These are phyloP conservation scores for Tricholoma flavovirens DNA, from an alignment of 768 basidiomycete species.

Conservation along the genomic window DNA sequence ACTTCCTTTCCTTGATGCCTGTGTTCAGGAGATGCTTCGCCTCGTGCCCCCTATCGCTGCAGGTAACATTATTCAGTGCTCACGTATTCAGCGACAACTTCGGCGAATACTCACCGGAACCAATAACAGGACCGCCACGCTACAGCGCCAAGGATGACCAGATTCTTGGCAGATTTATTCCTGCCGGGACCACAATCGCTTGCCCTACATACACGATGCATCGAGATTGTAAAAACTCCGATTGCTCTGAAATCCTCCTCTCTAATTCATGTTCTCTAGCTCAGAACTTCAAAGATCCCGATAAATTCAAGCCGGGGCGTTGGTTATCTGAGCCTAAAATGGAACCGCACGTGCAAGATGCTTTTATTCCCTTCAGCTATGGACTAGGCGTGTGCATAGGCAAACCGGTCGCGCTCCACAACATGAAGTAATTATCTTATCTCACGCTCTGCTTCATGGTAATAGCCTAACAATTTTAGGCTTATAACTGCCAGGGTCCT, in stretches of 20 bases:
- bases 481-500: conserved; percentile 12
- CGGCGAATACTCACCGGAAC: not conserved
- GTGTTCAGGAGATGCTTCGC: not conserved
- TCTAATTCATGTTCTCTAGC: conserved; percentile 4
- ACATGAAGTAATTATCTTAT: conserved; percentile 17
- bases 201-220: conserved; percentile 13
- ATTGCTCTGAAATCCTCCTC: not conserved
- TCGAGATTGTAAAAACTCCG: conserved; percentile 8
- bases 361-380: conserved; percentile 17
- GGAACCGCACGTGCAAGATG: conserved; percentile 10
- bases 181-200: conserved; percentile 11
- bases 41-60: not conserved
- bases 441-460: not conserved
- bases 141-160: conserved; percentile 7
- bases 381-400: conserved; percentile 20
- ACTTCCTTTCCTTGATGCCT: conserved; percentile 3
- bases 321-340: conserved; percentile 9
- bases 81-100: not conserved
- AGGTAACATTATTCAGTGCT: not conserved
- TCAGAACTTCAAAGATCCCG: conserved; percentile 15
- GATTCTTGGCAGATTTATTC: conserved; percentile 5
- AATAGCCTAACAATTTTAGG: not conserved
- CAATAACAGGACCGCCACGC: conserved; percentile 8
- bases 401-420: conserved; percentile 21
- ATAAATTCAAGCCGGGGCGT: conserved; percentile 17